Conservation (phyloP, 345 rosid genomes). For the Acer campestre region DNA sequence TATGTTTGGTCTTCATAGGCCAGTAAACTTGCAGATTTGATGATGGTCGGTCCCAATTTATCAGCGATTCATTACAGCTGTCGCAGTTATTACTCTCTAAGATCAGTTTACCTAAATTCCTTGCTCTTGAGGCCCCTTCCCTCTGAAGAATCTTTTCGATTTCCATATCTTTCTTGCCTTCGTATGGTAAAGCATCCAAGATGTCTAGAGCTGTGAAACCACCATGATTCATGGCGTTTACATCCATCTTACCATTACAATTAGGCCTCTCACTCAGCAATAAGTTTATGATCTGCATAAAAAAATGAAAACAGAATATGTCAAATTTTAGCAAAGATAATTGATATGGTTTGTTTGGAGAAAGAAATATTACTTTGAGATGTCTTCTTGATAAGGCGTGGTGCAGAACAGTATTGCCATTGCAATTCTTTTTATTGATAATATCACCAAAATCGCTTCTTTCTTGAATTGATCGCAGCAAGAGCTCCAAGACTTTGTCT, state of each 20-base stretch:
- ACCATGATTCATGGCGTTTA: conserved; percentile 9
- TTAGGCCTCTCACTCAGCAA: neutral
- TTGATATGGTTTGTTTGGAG: neutral
- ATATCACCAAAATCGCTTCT: neutral
- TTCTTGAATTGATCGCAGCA: neutral
- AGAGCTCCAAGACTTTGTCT: neutral
- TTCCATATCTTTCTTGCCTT: neutral
- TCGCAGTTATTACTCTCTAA: neutral
- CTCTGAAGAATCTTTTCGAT: neutral
- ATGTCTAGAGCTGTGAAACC: conserved; percentile 18
- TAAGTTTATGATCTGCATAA: conserved; percentile 7
- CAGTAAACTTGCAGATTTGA: neutral
- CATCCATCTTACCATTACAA: neutral
- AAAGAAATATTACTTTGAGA: neutral
- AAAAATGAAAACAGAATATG: too few species aligned
- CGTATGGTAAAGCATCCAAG: neutral
- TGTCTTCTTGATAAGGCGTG: neutral
- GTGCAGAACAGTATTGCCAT: neutral
- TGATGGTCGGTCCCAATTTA: neutral
- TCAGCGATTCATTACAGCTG: neutral
- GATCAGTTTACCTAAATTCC: neutral
- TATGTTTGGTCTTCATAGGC: neutral
- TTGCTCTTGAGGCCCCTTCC: conserved; percentile 9
- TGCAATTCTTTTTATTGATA: neutral
- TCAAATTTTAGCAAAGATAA: too few species aligned